These are phyloP conservation scores for Uronychia setigera DNA, from an alignment of 73 alveolate species.

Conservation along the genomic window DNA sequence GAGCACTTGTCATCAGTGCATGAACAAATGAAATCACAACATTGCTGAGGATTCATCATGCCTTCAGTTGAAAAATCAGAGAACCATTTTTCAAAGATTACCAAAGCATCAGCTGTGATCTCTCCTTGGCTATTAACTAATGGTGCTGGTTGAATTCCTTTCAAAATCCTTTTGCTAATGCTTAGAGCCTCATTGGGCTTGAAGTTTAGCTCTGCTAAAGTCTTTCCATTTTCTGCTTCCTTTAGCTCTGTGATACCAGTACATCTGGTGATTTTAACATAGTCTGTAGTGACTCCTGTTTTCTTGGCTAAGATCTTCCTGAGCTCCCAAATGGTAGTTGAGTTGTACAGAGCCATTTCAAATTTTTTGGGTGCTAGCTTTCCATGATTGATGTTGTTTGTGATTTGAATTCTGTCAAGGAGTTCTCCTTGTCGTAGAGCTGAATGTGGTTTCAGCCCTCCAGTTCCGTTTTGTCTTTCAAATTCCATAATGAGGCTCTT, in stretches of 20 bases:
- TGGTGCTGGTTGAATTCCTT: conserved; percentile 9
- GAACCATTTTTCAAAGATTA: conserved; percentile 71
- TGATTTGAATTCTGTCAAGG: conserved; percentile 51
- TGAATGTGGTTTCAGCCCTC: conserved; percentile 76
- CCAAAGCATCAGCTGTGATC: conserved; percentile 66
- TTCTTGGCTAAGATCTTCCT: conserved; percentile 66
- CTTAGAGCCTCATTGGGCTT: conserved; percentile 51
- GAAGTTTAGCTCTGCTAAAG: conserved; percentile 78
- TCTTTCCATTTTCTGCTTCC: conserved; percentile 82
- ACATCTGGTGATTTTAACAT: conserved; percentile 58
- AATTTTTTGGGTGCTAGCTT: conserved; percentile 66
- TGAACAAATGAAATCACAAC: conserved; percentile 72
- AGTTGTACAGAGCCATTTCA: conserved; percentile 61
- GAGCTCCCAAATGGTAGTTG: conserved; percentile 86
- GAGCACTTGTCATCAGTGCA: conserved; percentile 81
- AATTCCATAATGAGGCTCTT: conserved; percentile 70
- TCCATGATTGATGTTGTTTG: conserved; percentile 42
- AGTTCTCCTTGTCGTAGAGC: conserved; percentile 58
- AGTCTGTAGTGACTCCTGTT: conserved; percentile 57
- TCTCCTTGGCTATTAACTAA: conserved; percentile 46
- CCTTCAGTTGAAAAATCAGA: conserved; percentile 66
- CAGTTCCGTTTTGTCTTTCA: conserved; percentile 81
- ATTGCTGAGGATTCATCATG: conserved; percentile 68
- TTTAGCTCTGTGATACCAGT: conserved; percentile 68
- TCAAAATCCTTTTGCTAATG: conserved; percentile 10